A percentile compares a stretch with the other conserved stretches of the same genome.
These are phyloP conservation scores for Dryadomyces quercivorus DNA, from an alignment of 2,329 filamentous ascomycete species.

Conservation along the genomic window DNA sequence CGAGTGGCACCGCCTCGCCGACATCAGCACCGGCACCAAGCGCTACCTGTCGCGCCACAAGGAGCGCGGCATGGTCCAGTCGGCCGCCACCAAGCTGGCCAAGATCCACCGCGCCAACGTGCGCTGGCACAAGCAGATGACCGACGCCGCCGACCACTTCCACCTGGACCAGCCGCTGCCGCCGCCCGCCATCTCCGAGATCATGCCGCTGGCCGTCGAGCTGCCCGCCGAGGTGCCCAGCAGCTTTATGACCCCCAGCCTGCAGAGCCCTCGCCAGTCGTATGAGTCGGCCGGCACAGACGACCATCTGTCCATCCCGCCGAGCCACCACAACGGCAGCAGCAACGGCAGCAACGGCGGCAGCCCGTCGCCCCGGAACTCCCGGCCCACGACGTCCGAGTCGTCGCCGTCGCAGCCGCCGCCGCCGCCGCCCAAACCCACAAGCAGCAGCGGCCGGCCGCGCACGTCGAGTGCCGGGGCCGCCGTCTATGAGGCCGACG, in stretches of 20 bases:
- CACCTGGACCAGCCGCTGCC: background rate
- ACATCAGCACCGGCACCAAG: slow-evolving; percentile 86
- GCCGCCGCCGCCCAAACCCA: background rate
- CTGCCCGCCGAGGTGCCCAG: slow-evolving; percentile 43
- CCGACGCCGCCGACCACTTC: slow-evolving; percentile 9
- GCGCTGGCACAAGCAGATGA: slow-evolving; percentile 25
- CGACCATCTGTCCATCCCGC: slow-evolving; percentile 31
- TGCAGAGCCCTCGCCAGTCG: slow-evolving; percentile 33
- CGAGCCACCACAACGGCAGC: background rate
- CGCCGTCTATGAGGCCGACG: slow-evolving; percentile 22
- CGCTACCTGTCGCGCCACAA: slow-evolving; percentile 64
- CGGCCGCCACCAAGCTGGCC: slow-evolving; percentile 68
- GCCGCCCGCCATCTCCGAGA: slow-evolving; percentile 14
- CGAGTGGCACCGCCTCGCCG: slow-evolving; percentile 86
- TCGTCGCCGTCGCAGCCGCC: slow-evolving; percentile 12
- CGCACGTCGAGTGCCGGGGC: slow-evolving; percentile 6
- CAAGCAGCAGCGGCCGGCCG: background rate
- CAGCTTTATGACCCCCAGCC: slow-evolving; percentile 14
- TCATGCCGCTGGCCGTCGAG: slow-evolving; percentile 42
- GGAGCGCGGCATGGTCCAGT: slow-evolving; percentile 65
- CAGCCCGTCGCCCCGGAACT: slow-evolving; percentile 35
- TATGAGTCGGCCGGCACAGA: slow-evolving; percentile 43
- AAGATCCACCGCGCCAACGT: slow-evolving; percentile 69
- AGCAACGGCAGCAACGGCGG: slow-evolving; percentile 16
- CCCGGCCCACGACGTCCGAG: slow-evolving; percentile 15